Percentiles rank a stretch among this genome's conserved stretches.
phyloP scores from a whole-genome alignment of 306 rosid genomes.

The Medicago arabica region DNA sequence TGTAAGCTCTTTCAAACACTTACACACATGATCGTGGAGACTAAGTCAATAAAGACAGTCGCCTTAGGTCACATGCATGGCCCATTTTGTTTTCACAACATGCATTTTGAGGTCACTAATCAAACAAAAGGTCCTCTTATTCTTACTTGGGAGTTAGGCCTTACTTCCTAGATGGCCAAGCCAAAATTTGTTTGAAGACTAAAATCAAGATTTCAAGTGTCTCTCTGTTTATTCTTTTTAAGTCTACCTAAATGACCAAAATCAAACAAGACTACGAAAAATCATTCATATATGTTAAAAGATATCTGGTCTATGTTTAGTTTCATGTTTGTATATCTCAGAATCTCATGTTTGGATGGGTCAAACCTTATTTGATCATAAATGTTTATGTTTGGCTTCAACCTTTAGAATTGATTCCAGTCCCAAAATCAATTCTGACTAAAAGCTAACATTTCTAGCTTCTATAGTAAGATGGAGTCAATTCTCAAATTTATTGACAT shows the following conservation, averaged over 20 bases:
- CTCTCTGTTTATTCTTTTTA: not conserved
- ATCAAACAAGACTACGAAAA: not conserved
- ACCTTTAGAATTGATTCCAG: no score
- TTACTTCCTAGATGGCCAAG: no score
- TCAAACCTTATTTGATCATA: no score
- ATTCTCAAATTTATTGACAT: not conserved
- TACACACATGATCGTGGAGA: not conserved
- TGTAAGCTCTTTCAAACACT: not conserved
- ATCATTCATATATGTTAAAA: no score
- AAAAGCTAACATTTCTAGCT: not conserved
- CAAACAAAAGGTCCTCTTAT: not conserved
- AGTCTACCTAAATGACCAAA: not conserved
- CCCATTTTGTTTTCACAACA: not conserved
- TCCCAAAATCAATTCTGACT: no score
- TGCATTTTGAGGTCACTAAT: not conserved
- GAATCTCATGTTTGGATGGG: no score
- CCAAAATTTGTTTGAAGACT: no score
- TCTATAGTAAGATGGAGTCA: not conserved
- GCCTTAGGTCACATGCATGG: not conserved
- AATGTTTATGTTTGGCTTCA: no score
- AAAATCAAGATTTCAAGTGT: no score
- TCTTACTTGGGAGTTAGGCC: no score
- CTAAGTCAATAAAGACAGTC: not conserved
- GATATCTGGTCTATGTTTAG: no score
- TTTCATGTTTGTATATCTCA: no score